Conservation (phyloP, 768 basidiomycete species). For the Pisolithus microcarpus region DNA sequence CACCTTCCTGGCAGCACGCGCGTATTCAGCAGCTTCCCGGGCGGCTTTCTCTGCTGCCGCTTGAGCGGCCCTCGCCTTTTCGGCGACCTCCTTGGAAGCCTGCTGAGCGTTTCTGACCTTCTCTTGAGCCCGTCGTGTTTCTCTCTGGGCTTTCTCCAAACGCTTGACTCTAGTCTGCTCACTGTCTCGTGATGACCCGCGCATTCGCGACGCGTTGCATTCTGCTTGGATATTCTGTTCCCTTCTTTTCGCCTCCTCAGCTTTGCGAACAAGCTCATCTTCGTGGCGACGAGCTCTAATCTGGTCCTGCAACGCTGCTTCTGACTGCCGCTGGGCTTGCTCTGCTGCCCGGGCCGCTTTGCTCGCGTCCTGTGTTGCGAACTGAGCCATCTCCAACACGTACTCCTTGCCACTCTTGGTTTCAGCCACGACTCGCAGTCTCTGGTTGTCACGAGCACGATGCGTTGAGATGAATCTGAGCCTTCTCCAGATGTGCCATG, state of each 20-base stretch:
- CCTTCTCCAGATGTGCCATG: neutral
- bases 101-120: neutral
- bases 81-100: neutral
- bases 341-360: neutral
- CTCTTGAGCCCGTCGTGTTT: neutral
- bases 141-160: neutral
- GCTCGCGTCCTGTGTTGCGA: neutral
- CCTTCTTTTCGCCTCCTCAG: neutral
- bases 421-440: neutral
- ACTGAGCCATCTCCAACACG: neutral
- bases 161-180: neutral
- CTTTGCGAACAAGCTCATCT: neutral
- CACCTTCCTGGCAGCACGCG: neutral
- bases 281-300: neutral
- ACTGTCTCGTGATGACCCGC: no score
- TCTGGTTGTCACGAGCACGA: constrained; percentile 1
- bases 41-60: neutral
- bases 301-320: neutral
- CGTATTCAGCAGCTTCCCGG: neutral
- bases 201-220: neutral
- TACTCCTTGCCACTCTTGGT: neutral
- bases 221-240: neutral
- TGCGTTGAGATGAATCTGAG: neutral
- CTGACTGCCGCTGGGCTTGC: neutral
- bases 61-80: neutral